Conservation (phyloP, 192 early-diverging fungal species). For the Diversispora eburnea region DNA sequence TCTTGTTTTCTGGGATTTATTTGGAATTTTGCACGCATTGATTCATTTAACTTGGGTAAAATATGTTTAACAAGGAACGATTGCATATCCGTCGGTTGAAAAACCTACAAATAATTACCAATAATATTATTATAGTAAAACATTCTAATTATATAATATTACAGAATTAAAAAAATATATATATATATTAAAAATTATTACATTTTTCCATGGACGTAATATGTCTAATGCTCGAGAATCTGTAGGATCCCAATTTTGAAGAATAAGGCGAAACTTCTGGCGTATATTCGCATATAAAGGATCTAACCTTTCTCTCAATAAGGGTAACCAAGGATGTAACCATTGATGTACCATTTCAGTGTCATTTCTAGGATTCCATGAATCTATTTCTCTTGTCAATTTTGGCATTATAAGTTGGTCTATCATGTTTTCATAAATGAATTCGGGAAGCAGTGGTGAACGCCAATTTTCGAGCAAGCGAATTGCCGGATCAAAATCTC, state of each 20-base stretch:
- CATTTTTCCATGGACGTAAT: conserved; percentile 62
- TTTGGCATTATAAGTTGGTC: conserved; percentile 82
- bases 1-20: conserved; percentile 75
- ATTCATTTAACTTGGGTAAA: conserved; percentile 66
- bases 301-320: conserved; percentile 50
- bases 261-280: conserved; percentile 53
- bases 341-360: conserved; percentile 65
- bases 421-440: conserved; percentile 71
- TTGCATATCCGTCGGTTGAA: conserved; percentile 54
- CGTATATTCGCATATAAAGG: conserved; percentile 55
- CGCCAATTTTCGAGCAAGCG: conserved; percentile 68
- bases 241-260: conserved; percentile 64
- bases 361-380: conserved; percentile 59
- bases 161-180: neutral
- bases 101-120: conserved; percentile 37
- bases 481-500: conserved; percentile 64
- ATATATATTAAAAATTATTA: conserved; percentile 30
- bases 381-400: conserved; percentile 54
- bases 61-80: conserved; percentile 56
- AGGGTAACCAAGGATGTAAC: conserved; percentile 80
- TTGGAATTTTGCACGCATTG: conserved; percentile 57
- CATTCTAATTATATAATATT: neutral
- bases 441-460: conserved; percentile 61
- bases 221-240: conserved; percentile 51
- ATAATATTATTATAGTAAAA: neutral